phyloP scores from a whole-genome alignment of 257 asterid species.

The Plectranthus barbatus region DNA sequence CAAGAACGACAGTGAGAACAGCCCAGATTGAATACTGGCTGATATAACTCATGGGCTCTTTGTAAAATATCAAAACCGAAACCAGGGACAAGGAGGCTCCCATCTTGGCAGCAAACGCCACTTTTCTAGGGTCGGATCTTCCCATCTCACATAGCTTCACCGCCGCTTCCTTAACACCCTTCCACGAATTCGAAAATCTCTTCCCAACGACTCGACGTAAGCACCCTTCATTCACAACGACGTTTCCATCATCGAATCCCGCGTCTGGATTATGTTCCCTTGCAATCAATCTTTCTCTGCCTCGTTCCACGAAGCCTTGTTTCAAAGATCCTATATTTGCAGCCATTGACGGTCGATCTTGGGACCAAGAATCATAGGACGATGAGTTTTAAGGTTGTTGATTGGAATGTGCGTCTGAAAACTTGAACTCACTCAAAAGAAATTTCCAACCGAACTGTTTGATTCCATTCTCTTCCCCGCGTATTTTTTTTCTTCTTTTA shows the following conservation, averaged over 20 bases:
- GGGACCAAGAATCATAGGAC: background rate
- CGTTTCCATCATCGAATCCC: conserved; percentile 26
- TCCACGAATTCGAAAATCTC: conserved; percentile 17
- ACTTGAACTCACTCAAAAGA: no score
- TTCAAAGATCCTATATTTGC: conserved; percentile 47
- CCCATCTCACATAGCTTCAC: conserved; percentile 25
- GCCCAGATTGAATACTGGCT: conserved; percentile 62
- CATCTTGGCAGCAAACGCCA: conserved; percentile 56
- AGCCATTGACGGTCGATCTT: conserved; percentile 33
- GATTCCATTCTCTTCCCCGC: no score
- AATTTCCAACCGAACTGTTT: no score
- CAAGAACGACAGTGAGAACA: conserved; percentile 77
- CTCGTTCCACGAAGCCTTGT: conserved; percentile 57
- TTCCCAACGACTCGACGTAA: conserved; percentile 20
- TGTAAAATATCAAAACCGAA: conserved; percentile 50
- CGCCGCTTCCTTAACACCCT: conserved; percentile 15
- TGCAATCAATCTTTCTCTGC: conserved; percentile 46
- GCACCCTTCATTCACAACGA: conserved; percentile 23
- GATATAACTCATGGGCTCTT: conserved; percentile 45
- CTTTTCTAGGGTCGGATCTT: no score
- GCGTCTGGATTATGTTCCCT: conserved; percentile 39
- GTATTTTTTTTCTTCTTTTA: no score
- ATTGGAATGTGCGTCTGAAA: no score
- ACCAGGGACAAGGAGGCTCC: conserved; percentile 47
- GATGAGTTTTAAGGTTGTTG: background rate